Conservation (phyloP, 768 basidiomycete genomes). For the Chalciporus chontae region DNA sequence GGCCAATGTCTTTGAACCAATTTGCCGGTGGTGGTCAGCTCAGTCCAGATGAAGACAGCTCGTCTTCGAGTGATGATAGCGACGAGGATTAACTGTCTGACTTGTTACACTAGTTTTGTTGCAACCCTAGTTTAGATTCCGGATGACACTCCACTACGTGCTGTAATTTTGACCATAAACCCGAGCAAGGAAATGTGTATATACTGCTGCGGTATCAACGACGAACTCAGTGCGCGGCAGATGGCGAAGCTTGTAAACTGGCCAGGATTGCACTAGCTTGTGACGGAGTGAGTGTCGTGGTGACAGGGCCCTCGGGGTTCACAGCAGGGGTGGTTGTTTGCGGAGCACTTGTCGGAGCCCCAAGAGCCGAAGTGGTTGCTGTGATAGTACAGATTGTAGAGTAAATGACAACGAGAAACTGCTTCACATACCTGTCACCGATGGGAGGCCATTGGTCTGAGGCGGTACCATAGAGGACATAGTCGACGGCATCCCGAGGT, state of each 20-base stretch:
- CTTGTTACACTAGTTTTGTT: slow-evolving; percentile 5
- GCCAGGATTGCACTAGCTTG: slow-evolving; percentile 31
- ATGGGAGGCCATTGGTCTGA: background rate
- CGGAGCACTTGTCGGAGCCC: slow-evolving; percentile 17
- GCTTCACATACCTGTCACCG: background rate
- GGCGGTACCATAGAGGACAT: background rate
- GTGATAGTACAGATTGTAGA: background rate
- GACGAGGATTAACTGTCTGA: slow-evolving; percentile 43
- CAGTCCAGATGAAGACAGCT: slow-evolving; percentile 45
- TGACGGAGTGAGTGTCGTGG: slow-evolving; percentile 21
- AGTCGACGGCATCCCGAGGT: slow-evolving; percentile 31
- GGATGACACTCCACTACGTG: slow-evolving; percentile 4
- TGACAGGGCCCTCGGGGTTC: slow-evolving; percentile 4
- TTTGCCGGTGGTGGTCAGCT: slow-evolving; percentile 43
- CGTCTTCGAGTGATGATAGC: slow-evolving; percentile 52
- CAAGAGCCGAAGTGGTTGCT: slow-evolving; percentile 22
- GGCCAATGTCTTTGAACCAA: slow-evolving; percentile 49
- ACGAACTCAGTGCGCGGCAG: background rate
- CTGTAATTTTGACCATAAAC: background rate
- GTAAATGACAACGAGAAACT: background rate
- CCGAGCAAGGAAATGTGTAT: background rate
- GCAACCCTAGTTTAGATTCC: slow-evolving; percentile 2
- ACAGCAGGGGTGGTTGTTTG: slow-evolving; percentile 27
- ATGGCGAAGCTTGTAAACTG: slow-evolving; percentile 20
- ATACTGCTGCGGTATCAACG: background rate